phyloP scores from a whole-genome alignment of 805 yeast genomes.

The Myxozyma mucilagina region DNA sequence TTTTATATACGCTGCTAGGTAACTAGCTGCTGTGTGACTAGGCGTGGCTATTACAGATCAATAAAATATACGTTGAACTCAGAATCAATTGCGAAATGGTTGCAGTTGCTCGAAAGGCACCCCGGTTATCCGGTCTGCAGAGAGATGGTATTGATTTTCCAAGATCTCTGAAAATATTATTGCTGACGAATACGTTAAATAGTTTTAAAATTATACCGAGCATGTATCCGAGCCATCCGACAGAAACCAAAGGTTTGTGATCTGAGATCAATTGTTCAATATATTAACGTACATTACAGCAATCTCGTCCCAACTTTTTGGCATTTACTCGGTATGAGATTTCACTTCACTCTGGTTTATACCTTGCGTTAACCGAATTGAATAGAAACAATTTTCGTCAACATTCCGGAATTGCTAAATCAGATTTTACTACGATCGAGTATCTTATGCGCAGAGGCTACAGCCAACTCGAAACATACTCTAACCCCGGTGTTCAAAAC shows the following conservation, averaged over 20 bases:
- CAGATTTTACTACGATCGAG: conserved; percentile 83
- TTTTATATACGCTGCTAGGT: no score
- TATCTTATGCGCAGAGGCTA: conserved; percentile 77
- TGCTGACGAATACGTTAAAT: background rate
- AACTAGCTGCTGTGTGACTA: background rate
- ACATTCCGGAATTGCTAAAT: conserved; percentile 58
- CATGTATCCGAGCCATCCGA: conserved; percentile 49
- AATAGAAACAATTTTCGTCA: conserved; percentile 57
- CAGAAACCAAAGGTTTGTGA: conserved; percentile 47
- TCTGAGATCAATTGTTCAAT: background rate
- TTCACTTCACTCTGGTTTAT: background rate
- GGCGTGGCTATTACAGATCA: background rate
- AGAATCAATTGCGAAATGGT: background rate
- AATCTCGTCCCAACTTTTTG: conserved; percentile 49
- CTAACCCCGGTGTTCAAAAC: conserved; percentile 69
- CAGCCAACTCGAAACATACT: conserved; percentile 68
- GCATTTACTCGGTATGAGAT: conserved; percentile 46
- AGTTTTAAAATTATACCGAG: conserved; percentile 51
- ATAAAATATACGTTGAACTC: background rate
- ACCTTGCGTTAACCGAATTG: background rate
- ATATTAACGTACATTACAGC: conserved; percentile 1
- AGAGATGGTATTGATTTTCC: conserved; percentile 42
- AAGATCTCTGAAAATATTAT: background rate
- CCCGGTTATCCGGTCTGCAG: conserved; percentile 40
- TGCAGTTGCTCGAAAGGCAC: conserved; percentile 1